Percentiles rank a stretch among this genome's conserved stretches.
Evolutionary conservation across 2,329 filamentous ascomycete genomes (phyloP).

Genomic region (Penicillium expansum): DNA sequence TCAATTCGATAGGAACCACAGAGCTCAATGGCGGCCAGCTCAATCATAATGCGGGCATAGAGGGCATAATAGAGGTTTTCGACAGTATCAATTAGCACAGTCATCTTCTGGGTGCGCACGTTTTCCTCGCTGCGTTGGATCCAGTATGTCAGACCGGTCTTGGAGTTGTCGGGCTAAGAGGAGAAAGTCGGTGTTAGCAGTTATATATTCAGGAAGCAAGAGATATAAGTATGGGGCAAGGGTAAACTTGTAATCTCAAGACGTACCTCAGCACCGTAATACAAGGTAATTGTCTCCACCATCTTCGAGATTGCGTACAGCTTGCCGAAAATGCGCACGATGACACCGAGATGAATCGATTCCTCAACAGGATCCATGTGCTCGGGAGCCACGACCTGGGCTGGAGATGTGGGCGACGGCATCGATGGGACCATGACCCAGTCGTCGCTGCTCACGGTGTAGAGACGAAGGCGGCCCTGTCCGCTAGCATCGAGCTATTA

Average conservation of each 20-base stretch:
- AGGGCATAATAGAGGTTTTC: constrained; percentile 40
- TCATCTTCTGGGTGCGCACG: constrained; percentile 27
- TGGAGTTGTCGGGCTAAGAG: constrained; percentile 31
- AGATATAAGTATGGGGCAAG: not conserved
- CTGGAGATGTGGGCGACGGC: constrained; percentile 8
- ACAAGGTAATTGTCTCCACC: constrained; percentile 30
- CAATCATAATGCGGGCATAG: constrained; percentile 38
- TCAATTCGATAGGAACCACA: constrained; percentile 31
- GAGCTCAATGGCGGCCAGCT: constrained; percentile 38
- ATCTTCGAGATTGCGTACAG: constrained; percentile 40
- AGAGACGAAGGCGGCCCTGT: constrained; percentile 20
- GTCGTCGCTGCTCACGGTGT: constrained; percentile 31
- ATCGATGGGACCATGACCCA: constrained; percentile 25
- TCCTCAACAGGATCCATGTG: constrained; percentile 18
- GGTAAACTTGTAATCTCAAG: not conserved
- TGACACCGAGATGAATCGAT: constrained; percentile 25
- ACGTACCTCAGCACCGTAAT: constrained; percentile 37
- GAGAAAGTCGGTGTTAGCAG: not conserved
- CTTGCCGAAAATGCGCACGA: constrained; percentile 32
- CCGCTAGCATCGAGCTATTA: not conserved
- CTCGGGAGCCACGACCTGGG: constrained; percentile 15
- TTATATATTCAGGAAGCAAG: not conserved
- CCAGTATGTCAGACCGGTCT: constrained; percentile 31
- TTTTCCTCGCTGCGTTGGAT: constrained; percentile 32
- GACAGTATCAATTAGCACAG: constrained; percentile 32